A percentile compares a stretch with the other conserved stretches of the same genome.
Conservation (phyloP, 2,329 filamentous ascomycete genomes). For the Trichoderma brevicompactum region DNA sequence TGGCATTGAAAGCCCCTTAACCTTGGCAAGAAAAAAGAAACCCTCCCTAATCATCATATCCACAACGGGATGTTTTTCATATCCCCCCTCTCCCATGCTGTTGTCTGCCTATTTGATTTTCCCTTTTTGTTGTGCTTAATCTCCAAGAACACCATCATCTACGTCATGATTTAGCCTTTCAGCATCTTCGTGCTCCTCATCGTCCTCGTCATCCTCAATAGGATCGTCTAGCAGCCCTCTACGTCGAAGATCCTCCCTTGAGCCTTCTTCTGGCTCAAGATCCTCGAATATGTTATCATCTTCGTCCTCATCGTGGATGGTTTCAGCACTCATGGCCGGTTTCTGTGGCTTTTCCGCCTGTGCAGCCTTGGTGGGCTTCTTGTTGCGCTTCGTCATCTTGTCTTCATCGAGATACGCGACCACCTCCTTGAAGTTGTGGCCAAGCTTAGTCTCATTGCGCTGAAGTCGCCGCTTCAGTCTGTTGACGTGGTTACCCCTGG, state of each 20-base stretch:
- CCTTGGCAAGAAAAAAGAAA: neutral
- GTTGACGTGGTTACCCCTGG: conserved; percentile 60
- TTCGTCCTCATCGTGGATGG: conserved; percentile 48
- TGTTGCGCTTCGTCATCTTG: conserved; percentile 55
- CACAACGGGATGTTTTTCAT: neutral
- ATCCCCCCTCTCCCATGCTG: neutral
- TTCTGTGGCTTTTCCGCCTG: conserved; percentile 40
- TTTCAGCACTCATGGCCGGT: conserved; percentile 48
- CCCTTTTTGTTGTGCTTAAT: conserved; percentile 42
- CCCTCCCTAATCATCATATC: neutral
- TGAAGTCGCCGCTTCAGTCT: conserved; percentile 72
- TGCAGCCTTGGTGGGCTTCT: conserved; percentile 41
- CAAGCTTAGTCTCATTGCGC: conserved; percentile 79
- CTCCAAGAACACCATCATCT: conserved; percentile 53
- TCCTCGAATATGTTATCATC: conserved; percentile 52
- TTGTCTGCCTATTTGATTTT: conserved; percentile 27
- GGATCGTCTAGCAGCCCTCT: conserved; percentile 58
- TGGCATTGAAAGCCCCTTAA: conserved; percentile 7
- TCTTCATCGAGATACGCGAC: conserved; percentile 77
- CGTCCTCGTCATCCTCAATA: conserved; percentile 44
- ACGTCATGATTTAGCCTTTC: conserved; percentile 43
- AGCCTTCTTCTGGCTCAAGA: conserved; percentile 62
- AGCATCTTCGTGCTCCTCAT: conserved; percentile 34
- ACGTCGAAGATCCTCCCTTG: conserved; percentile 59
- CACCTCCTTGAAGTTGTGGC: conserved; percentile 84